phyloP scores from a whole-genome alignment of 2,329 filamentous ascomycete species.

The Pseudocercospora crystallina region DNA sequence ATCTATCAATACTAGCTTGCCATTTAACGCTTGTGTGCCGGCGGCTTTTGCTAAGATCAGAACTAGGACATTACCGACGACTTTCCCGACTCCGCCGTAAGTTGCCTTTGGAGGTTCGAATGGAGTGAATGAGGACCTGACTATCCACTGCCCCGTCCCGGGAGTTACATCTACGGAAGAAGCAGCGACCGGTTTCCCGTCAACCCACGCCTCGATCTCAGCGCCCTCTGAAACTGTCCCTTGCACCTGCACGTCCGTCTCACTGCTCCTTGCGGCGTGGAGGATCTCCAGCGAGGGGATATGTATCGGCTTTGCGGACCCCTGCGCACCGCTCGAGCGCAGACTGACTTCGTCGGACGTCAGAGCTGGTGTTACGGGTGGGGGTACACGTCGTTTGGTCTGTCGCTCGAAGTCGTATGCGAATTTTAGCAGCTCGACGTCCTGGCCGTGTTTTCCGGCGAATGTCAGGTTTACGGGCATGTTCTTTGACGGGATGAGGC shows the following conservation, averaged over 20 bases:
- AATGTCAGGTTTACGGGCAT: slow-evolving; percentile 59
- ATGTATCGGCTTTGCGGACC: not conserved
- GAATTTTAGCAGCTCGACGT: slow-evolving; percentile 37
- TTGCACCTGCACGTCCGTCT: slow-evolving; percentile 7
- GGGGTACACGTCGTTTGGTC: slow-evolving; percentile 22
- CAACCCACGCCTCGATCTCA: slow-evolving; percentile 14
- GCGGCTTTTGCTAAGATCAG: slow-evolving; percentile 16
- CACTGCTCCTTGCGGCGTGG: slow-evolving; percentile 2
- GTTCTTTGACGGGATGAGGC: slow-evolving; percentile 43
- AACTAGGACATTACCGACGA: slow-evolving; percentile 27
- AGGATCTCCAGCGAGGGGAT: not conserved
- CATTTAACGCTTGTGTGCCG: slow-evolving; percentile 3
- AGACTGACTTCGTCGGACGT: slow-evolving; percentile 18
- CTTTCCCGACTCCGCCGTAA: slow-evolving; percentile 30
- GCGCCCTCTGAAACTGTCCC: not conserved
- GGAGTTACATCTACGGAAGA: not conserved
- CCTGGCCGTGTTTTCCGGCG: slow-evolving; percentile 50
- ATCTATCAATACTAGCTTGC: slow-evolving; percentile 17
- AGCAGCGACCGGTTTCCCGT: slow-evolving; percentile 5
- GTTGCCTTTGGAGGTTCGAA: slow-evolving; percentile 25
- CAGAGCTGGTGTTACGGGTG: slow-evolving; percentile 29
- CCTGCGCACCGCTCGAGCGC: not conserved
- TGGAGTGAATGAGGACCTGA: slow-evolving; percentile 14
- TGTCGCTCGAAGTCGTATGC: slow-evolving; percentile 31
- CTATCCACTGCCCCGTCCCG: slow-evolving; percentile 17